Base-by-base conservation (phyloP, 805 yeast species). In the Phaffomyces antillensis region DNA sequence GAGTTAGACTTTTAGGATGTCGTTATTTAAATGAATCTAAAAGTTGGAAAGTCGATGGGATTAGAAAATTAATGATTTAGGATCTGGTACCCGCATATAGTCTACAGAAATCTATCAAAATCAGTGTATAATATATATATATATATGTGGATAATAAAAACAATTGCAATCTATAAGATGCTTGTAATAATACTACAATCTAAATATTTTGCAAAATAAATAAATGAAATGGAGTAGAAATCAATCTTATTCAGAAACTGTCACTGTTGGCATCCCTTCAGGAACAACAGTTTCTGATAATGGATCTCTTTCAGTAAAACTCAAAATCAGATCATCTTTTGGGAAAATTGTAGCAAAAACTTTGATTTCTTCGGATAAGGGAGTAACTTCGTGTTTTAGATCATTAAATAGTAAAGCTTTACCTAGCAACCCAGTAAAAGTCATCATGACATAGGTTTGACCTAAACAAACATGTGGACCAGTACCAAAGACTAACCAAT, bases 301-400 rank as follows among this genome's bases (percentile, higher is more conserved):
- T 48, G 73, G 74, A 50, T 85, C 85, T 69, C 93, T 79, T 54
- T 62, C 70, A 40, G 70, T 72, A 72, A 90, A 91, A 55, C 81
- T 71, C 63, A 93, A 69, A 52, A 86, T 77, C 62, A 95, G 79
- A 64, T 93, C 96, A 68, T 93, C 99, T 65, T 87, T 81, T 25
- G 99, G 99, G 85, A 93, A 93, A 62, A 93, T 89, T 17, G 99
- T 93, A 25, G 99, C 99, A 64, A 93, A 93, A 35, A 93, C 98
- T 62, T 88, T 86, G 60, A 93, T 89, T 60, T 88, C 82, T 70
- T 93, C 99, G 55, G 91, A 81, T 54, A 83, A 71, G 36, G 82
- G 84, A 23, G 99, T 93, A 39, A 83, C 79, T 52, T 80, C 75
- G 65, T 93, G 99, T 47, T 76, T 67, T 70, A 93, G 79, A 65